Evolutionary conservation across 192 early-diverging fungal species (phyloP), one percentile per base, ranked within the genome.

Genomic region (Nowakowskiella sp.): DNA sequence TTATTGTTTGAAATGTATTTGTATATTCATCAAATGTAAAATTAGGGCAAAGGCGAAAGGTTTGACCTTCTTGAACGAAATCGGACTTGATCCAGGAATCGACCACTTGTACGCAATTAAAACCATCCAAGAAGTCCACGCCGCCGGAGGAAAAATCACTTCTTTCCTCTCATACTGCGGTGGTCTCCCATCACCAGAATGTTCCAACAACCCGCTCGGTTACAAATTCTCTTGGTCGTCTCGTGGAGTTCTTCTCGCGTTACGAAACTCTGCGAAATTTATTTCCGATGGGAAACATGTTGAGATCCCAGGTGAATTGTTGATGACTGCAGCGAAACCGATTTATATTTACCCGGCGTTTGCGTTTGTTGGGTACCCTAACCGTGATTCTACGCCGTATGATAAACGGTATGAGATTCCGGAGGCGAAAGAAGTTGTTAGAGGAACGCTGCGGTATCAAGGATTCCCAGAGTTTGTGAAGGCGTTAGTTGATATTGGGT

Each of bases 151-250:
- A 55, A 92, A 93, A 81, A 85, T 81, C 68, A 62, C 43, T 22
- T 92, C 90, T 2, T 98, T 98, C 58, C 80, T 91, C 33, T 95
- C 92, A 25, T 98, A 89, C 87, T 98, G 95, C 52, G 92, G 95
- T 33, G 92, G 95, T 1, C 67, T 98, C 10, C 85, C 90, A 0
- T 91, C 92, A 6, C 95, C 95, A 8, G 95, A 99, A 58, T 66
- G 53, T 34, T 93, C 89, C 46, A 70, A 84, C 61, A 94, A 93
- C 48, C 89, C 92, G 34, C 67, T 99, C 10, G 90, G 77, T 4
- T 79, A 99, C 88, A 99, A 99, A 70, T 99, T 99, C 77, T 87
- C 84, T 59, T 99, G 96, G 96, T 91, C 88, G 33, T 86, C 94
- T 13, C 86, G 93, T 60, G 96, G 96, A 49, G 95, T 99, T n/a